Evolutionary conservation across 371 early-diverging fungal species (phyloP).

Genomic region (Nematocida ironsii): DNA sequence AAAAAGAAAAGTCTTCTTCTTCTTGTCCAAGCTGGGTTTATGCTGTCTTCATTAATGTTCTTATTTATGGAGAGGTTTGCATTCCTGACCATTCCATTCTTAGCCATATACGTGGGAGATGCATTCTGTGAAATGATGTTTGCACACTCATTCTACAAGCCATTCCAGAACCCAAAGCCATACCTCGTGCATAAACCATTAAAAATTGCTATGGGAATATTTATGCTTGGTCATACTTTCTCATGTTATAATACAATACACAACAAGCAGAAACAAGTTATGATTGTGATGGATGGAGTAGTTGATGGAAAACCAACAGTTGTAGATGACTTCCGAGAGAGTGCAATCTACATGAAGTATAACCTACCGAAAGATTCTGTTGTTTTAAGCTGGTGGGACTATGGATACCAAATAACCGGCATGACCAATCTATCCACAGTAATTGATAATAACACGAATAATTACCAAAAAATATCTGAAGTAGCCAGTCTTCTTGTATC

Average conservation of each 20-base stretch:
- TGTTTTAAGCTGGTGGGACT: conserved; percentile 98
- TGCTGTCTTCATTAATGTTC: conserved; percentile 11
- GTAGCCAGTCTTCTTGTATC: conserved; percentile 88
- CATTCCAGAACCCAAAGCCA: background rate
- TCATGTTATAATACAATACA: background rate
- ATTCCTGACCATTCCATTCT: conserved; percentile 36
- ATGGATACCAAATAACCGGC: conserved; percentile 97
- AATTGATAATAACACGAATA: conserved; percentile 99
- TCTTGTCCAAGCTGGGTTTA: background rate
- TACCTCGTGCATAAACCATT: conserved; percentile 55
- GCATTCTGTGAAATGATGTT: conserved; percentile 72
- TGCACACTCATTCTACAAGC: conserved; percentile 57
- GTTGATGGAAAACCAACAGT: conserved; percentile 82
- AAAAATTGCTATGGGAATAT: conserved; percentile 70
- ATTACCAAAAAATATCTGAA: conserved; percentile 96
- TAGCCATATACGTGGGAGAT: conserved; percentile 1
- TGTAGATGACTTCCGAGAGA: conserved; percentile 97
- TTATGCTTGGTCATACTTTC: conserved; percentile 71
- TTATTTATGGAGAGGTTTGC: conserved; percentile 53
- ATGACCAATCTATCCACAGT: conserved; percentile 90
- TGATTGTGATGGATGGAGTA: conserved; percentile 81
- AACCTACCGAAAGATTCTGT: conserved; percentile 85
- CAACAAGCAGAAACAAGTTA: conserved; percentile 69
- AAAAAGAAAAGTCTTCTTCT: conserved; percentile 13
- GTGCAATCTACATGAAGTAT: conserved; percentile 93